phyloP scores from a whole-genome alignment of 2,329 filamentous ascomycete species.

The Bipolaris victoriae region DNA sequence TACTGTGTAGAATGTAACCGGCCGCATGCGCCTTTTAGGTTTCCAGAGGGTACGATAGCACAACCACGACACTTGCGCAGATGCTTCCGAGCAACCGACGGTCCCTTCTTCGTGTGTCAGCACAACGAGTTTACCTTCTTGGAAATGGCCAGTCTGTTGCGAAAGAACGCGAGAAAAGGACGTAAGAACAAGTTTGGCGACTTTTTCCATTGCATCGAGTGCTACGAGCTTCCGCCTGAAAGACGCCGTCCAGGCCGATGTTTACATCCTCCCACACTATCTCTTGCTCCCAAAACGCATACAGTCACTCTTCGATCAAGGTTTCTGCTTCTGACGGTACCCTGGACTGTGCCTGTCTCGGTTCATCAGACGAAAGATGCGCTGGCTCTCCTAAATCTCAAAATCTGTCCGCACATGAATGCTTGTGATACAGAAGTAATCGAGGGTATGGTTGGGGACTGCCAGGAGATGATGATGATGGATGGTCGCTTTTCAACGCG shows the following conservation, averaged over 20 bases:
- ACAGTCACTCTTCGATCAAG: background rate
- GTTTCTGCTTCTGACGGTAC: background rate
- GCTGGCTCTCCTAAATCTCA: background rate
- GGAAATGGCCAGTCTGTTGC: background rate
- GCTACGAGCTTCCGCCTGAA: background rate
- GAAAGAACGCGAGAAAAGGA: background rate
- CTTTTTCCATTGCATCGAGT: background rate
- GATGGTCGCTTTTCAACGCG: background rate
- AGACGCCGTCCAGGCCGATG: background rate
- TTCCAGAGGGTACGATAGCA: background rate
- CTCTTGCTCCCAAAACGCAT: background rate
- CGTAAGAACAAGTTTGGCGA: background rate
- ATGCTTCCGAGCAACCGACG: background rate
- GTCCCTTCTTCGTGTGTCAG: background rate
- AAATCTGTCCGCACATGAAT: slow-evolving; percentile 1
- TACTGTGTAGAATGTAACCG: background rate
- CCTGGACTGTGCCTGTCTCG: background rate
- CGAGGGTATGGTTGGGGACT: background rate
- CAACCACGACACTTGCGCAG: background rate
- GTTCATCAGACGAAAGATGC: background rate
- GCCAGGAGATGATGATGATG: background rate
- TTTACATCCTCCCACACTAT: background rate
- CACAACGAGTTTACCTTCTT: background rate
- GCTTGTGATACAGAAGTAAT: background rate
- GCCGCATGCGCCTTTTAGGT: background rate